These are phyloP conservation scores for Paramyrothecium roridum DNA, from an alignment of 2,329 filamentous ascomycete species.

Conservation along the genomic window DNA sequence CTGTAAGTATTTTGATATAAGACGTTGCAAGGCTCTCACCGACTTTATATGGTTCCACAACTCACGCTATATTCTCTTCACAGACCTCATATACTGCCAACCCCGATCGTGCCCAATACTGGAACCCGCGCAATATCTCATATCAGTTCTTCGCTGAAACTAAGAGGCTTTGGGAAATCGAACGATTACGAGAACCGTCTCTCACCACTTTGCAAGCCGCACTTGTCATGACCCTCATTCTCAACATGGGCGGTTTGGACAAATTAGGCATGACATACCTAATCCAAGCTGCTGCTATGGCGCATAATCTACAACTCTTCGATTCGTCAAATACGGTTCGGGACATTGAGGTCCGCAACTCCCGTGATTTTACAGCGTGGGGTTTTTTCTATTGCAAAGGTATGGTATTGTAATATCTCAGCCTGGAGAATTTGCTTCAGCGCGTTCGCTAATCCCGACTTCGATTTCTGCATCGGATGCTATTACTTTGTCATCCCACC, in stretches of 20 bases:
- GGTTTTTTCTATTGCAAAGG: neutral
- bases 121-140: neutral
- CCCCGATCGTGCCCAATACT: neutral
- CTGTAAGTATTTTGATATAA: conserved; percentile 5
- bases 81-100: too few relatives aligned
- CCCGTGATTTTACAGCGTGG: neutral
- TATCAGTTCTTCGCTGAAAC: neutral
- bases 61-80: too few relatives aligned
- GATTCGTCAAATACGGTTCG: too few relatives aligned
- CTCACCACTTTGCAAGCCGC: neutral
- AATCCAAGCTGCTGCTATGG: neutral
- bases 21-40: too few relatives aligned
- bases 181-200: neutral
- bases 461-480: neutral
- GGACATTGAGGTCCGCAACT: too few relatives aligned
- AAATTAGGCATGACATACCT: neutral
- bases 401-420: too few relatives aligned
- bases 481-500: neutral
- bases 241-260: neutral
- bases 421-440: too few relatives aligned
- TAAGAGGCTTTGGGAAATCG: neutral
- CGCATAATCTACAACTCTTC: neutral
- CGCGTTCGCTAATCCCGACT: neutral
- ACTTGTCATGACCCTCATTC: neutral
- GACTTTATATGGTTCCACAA: too few relatives aligned